These are phyloP conservation scores for Aurantiochytrium sp. DNA, from an alignment of 108 stramenopile genomes.

Conservation along the genomic window DNA sequence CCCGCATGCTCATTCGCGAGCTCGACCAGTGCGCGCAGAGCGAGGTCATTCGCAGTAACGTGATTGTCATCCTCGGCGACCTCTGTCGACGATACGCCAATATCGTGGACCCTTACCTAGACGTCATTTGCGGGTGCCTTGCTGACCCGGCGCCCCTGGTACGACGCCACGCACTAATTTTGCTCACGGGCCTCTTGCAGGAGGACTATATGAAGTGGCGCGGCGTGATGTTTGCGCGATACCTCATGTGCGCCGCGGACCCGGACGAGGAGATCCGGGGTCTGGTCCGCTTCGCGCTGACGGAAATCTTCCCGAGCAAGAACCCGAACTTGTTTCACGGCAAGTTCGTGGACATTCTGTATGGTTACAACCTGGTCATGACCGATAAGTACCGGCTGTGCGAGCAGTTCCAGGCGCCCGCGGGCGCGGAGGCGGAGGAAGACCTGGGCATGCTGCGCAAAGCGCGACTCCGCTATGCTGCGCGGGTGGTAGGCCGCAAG, in stretches of 20 bases:
- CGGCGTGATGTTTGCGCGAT: not conserved
- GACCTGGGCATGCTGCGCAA: not conserved
- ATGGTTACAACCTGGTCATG: not conserved
- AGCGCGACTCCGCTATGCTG: not conserved
- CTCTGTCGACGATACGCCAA: conserved; percentile 3
- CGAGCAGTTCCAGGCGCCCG: not conserved
- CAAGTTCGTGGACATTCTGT: not conserved
- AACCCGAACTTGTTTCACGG: conserved; percentile 8
- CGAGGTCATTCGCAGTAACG: conserved; percentile 7
- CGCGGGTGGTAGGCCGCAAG: not conserved
- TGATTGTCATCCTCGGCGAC: conserved; percentile 23
- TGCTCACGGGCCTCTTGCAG: not conserved
- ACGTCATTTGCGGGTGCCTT: not conserved
- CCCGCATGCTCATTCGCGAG: not conserved
- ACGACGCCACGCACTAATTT: not conserved
- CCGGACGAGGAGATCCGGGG: conserved; percentile 7
- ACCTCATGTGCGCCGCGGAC: conserved; percentile 19
- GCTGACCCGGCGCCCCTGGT: not conserved
- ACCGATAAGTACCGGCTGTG: not conserved
- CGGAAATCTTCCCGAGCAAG: conserved; percentile 5
- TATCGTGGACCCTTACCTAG: conserved; percentile 7
- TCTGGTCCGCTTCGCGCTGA: not conserved
- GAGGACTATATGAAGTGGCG: conserved; percentile 30
- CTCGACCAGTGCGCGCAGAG: conserved; percentile 26
- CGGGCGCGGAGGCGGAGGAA: not conserved